Evolutionary conservation across 2,329 filamentous ascomycete species (phyloP).

Genomic region (Teratosphaeria viscida): DNA sequence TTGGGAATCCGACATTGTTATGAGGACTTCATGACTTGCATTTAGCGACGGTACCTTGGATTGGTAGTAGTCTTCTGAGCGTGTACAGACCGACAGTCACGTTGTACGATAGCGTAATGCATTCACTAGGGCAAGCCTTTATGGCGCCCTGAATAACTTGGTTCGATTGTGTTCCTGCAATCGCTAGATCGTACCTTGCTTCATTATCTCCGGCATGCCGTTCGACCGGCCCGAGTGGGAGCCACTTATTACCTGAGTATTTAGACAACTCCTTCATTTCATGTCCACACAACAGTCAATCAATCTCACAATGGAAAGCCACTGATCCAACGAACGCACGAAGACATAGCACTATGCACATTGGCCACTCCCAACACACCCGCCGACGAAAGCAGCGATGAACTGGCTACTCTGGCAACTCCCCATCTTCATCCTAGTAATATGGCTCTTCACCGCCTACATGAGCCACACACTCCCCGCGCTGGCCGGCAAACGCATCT

Average conservation of each 20-base stretch:
- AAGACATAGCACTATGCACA: neutral
- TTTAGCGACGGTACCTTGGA: neutral
- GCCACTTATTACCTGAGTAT: neutral
- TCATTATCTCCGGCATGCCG: neutral
- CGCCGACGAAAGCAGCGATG: slow-evolving; percentile 23
- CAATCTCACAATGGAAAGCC: neutral
- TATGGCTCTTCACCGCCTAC: slow-evolving; percentile 40
- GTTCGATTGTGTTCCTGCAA: neutral
- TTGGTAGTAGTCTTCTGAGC: neutral
- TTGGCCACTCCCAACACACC: neutral
- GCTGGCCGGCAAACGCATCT: slow-evolving; percentile 73
- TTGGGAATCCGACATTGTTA: neutral
- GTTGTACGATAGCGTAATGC: neutral
- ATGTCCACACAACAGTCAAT: neutral
- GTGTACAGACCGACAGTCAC: neutral
- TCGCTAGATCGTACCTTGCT: neutral
- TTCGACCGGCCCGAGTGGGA: neutral
- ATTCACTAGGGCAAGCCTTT: neutral
- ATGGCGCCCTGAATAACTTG: neutral
- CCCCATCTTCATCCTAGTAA: slow-evolving; percentile 31
- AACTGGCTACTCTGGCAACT: slow-evolving; percentile 29
- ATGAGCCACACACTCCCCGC: slow-evolving; percentile 47
- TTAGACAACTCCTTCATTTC: neutral
- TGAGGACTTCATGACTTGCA: neutral
- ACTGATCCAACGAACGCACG: neutral